Evolutionary conservation across 352 stramenopile genomes (phyloP).

Genomic region (Phytophthora boehmeriae): DNA sequence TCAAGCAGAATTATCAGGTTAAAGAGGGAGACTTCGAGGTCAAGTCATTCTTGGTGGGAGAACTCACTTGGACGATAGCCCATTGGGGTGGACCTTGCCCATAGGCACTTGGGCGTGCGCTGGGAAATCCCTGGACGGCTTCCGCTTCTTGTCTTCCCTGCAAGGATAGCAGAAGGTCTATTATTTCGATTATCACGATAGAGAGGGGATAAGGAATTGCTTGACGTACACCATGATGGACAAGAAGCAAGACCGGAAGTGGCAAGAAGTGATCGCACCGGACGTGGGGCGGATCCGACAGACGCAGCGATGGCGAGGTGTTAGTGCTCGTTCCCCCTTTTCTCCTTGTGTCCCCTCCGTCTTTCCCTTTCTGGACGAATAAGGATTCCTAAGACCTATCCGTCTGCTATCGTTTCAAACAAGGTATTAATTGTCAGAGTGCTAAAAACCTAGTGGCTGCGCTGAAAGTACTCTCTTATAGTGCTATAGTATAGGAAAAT

Average conservation of each 20-base stretch:
- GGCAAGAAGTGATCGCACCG: too few species aligned
- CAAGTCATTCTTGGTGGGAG: not conserved
- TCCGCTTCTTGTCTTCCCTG: slow-evolving; percentile 86
- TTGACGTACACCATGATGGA: slow-evolving; percentile 32
- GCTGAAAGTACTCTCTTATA: too few species aligned
- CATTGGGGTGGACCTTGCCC: slow-evolving; percentile 57
- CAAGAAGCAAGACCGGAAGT: slow-evolving; percentile 4
- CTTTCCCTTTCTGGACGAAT: slow-evolving; percentile 21
- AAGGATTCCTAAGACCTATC: slow-evolving; percentile 20
- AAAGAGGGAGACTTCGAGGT: not conserved
- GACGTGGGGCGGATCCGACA: slow-evolving; percentile 5
- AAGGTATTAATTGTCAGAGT: too few species aligned
- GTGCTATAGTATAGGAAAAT: too few species aligned
- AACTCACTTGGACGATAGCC: slow-evolving; percentile 38
- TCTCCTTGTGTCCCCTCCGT: slow-evolving; percentile 32
- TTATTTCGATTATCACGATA: not conserved
- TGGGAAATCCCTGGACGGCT: slow-evolving; percentile 81
- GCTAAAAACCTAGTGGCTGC: too few species aligned
- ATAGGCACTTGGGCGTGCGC: slow-evolving; percentile 69
- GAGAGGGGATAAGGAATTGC: not conserved
- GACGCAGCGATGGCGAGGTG: slow-evolving; percentile 9
- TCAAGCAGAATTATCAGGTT: not conserved
- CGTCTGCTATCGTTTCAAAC: too few species aligned
- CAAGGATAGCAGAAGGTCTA: not conserved
- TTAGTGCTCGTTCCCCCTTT: slow-evolving; percentile 29